Evolutionary conservation across 306 rosid species (phyloP).

Genomic region (Hippophae gyantsensis): DNA sequence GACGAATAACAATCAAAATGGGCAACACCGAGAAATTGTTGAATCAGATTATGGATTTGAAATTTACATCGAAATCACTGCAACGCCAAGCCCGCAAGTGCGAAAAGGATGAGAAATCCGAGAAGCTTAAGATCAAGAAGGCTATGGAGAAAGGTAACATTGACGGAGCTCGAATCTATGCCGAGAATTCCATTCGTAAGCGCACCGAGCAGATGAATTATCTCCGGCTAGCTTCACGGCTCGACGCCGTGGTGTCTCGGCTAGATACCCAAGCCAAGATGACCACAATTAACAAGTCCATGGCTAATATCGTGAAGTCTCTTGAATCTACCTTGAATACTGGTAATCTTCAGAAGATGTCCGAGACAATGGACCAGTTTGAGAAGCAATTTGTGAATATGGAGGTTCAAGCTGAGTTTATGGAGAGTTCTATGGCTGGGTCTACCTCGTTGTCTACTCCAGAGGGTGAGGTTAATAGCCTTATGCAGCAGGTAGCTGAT

Average conservation of each 20-base stretch:
- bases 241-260: slow-evolving; percentile 92
- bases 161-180: slow-evolving; percentile 91
- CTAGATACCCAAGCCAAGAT: slow-evolving; percentile 97
- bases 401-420: slow-evolving; percentile 98
- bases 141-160: slow-evolving; percentile 93
- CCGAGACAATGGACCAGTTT: slow-evolving; percentile 86
- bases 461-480: slow-evolving; percentile 84
- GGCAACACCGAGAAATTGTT: slow-evolving; percentile 86
- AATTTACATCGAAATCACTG: slow-evolving; percentile 86
- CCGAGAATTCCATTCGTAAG: slow-evolving; percentile 90
- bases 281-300: slow-evolving; percentile 78
- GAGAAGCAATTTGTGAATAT: slow-evolving; percentile 95
- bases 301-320: slow-evolving; percentile 85
- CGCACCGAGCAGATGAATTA: slow-evolving; percentile 95
- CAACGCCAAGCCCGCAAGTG: slow-evolving; percentile 78
- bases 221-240: slow-evolving; percentile 79
- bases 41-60: slow-evolving; percentile 95
- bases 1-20: slow-evolving; percentile 26
- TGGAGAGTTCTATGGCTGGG: slow-evolving; percentile 97
- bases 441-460: slow-evolving; percentile 86
- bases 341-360: slow-evolving; percentile 91
- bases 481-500: slow-evolving; percentile 96
- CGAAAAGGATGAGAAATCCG: slow-evolving; percentile 92
- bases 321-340: slow-evolving; percentile 63
- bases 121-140: slow-evolving; percentile 85